Percentiles rank a stretch among this genome's conserved stretches.
These are phyloP conservation scores for Podaxis sp. DNA, from an alignment of 768 basidiomycete genomes.

Conservation along the genomic window DNA sequence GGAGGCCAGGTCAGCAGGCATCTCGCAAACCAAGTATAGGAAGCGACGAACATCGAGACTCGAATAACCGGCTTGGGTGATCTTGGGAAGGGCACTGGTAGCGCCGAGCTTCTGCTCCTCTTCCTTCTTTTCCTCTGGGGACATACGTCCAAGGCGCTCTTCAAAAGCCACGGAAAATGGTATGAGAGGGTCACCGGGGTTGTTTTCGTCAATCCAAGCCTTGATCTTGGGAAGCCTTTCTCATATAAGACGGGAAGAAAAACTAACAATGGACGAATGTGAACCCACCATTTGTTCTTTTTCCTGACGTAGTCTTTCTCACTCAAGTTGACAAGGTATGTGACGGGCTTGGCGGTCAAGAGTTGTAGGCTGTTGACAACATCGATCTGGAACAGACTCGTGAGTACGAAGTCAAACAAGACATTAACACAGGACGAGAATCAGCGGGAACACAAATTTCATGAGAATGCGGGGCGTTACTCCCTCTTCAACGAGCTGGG, in stretches of 20 bases:
- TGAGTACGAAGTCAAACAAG: constrained; percentile 4
- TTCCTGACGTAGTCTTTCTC: constrained; percentile 94
- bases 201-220: constrained; percentile 95
- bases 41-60: constrained; percentile 68
- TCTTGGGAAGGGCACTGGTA: constrained; percentile 79
- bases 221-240: constrained; percentile 93
- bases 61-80: constrained; percentile 91
- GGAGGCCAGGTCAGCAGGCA: constrained; percentile 9
- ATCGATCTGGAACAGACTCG: constrained; percentile 60
- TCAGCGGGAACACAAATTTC: constrained; percentile 60
- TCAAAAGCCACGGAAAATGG: constrained; percentile 97
- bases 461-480: constrained; percentile 81
- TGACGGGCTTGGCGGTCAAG: constrained; percentile 95
- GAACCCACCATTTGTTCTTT: constrained; percentile 92
- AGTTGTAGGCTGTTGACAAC: constrained; percentile 87
- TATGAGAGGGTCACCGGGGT: constrained; percentile 93
- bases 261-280: not conserved
- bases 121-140: constrained; percentile 69
- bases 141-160: constrained; percentile 73
- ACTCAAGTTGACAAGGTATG: constrained; percentile 96
- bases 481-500: constrained; percentile 96
- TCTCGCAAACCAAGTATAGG: not conserved
- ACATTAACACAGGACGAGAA: not conserved
- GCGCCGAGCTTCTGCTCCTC: constrained; percentile 79
- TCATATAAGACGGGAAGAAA: not conserved